Percentiles rank a stretch among this genome's conserved stretches.
Conservation (phyloP, 306 rosid species). For the Cucumis hystrix region DNA sequence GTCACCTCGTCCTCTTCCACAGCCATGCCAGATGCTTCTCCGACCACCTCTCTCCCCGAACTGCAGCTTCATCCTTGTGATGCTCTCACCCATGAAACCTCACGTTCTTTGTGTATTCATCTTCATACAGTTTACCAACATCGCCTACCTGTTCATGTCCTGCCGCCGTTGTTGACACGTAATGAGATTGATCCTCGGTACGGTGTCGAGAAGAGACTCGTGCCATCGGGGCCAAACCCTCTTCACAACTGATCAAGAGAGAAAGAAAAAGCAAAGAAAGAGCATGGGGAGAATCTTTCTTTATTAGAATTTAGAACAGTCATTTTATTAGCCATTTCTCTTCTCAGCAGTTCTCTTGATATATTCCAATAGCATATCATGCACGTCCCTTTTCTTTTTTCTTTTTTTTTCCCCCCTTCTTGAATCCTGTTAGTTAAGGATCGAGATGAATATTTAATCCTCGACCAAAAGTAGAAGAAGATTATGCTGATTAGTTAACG, state of each 20-base stretch:
- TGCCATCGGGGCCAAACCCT: constrained; percentile 97
- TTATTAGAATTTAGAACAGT: background rate
- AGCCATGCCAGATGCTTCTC: background rate
- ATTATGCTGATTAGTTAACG: background rate
- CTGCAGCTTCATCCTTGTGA: constrained; percentile 26
- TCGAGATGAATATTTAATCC: background rate
- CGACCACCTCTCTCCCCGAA: background rate
- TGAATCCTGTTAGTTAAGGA: background rate
- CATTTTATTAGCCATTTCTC: background rate
- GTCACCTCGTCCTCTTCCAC: constrained; percentile 5
- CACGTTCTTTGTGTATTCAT: constrained; percentile 55
- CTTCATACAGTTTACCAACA: constrained; percentile 26
- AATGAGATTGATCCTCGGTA: constrained; percentile 52
- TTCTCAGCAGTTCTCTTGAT: background rate
- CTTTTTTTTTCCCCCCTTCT: background rate
- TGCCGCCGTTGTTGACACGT: constrained; percentile 4
- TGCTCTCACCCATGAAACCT: constrained; percentile 32
- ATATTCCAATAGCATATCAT: constrained; percentile 2
- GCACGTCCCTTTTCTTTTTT: background rate
- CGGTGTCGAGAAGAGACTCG: constrained; percentile 72
- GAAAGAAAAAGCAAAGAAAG: constrained; percentile 6
- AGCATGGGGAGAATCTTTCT: background rate
- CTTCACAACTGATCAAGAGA: constrained; percentile 58
- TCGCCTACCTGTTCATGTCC: background rate
- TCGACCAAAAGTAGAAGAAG: constrained; percentile 3